phyloP scores from a whole-genome alignment of 805 yeast genomes.

The Candida patagonica region DNA sequence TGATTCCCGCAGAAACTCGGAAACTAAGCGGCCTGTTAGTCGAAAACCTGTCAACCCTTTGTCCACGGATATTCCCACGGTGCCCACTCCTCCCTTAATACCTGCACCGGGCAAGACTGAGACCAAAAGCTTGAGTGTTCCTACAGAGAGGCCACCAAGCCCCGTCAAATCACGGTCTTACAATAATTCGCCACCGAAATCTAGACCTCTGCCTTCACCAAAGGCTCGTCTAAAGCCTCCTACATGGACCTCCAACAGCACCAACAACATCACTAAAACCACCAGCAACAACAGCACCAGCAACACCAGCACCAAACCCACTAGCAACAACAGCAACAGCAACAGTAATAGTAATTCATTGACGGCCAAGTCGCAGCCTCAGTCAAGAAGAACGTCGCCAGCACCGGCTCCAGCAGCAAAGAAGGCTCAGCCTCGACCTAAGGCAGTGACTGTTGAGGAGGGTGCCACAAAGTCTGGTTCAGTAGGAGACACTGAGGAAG shows the following conservation, averaged over 20 bases:
- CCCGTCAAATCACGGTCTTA: not conserved
- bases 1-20: not conserved
- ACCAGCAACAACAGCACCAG: not conserved
- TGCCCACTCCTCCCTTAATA: not conserved
- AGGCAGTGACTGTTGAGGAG: not conserved
- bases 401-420: not conserved
- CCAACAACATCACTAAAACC: not conserved
- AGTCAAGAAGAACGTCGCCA: not conserved
- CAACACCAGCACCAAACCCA: not conserved
- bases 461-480: not conserved
- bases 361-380: constrained; percentile 2
- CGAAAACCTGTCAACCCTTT: constrained; percentile 1
- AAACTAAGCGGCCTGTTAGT: not conserved
- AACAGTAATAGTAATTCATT: not conserved
- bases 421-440: not conserved
- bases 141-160: not conserved
- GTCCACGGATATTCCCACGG: not conserved
- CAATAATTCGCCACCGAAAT: constrained; percentile 4
- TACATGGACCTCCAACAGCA: not conserved
- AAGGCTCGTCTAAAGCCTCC: constrained; percentile 1
- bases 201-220: constrained; percentile 7
- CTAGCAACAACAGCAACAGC: not conserved
- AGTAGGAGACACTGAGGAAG: constrained; percentile 3
- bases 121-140: not conserved
- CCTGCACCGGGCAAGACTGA: not conserved